A percentile compares a stretch with the other conserved stretches of the same genome.
Evolutionary conservation across 2,329 filamentous ascomycete species (phyloP).

Genomic region (Penicillium hesseltinei): DNA sequence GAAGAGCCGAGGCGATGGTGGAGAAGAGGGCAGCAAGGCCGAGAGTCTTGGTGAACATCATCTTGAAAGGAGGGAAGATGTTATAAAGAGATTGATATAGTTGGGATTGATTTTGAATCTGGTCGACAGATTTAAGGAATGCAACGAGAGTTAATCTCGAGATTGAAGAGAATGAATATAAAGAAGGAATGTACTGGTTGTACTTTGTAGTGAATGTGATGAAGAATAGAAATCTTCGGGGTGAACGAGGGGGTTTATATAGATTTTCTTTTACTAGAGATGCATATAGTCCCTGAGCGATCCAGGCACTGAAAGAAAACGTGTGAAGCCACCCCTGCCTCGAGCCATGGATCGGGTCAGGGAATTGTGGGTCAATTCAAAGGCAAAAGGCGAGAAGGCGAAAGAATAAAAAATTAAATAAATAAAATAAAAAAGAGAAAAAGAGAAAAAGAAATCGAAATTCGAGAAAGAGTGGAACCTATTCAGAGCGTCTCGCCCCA

Average conservation of each 20-base stretch:
- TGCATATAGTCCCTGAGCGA: background rate
- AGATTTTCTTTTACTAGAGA: conserved; percentile 9
- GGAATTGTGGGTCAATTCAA: conserved; percentile 17
- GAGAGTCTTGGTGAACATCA: conserved; percentile 41
- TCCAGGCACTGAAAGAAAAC: background rate
- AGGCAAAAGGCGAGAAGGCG: conserved; percentile 15
- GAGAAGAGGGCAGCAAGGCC: conserved; percentile 33
- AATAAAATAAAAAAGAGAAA: background rate
- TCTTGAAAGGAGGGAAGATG: conserved; percentile 20
- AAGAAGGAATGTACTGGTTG: conserved; percentile 19
- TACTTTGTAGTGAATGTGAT: conserved; percentile 18
- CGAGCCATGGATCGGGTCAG: conserved; percentile 18
- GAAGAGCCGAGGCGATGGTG: conserved; percentile 32
- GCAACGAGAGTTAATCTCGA: conserved; percentile 27
- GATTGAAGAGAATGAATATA: conserved; percentile 20
- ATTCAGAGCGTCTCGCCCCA: conserved; percentile 11
- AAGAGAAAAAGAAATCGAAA: background rate
- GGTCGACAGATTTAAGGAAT: conserved; percentile 26
- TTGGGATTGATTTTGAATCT: conserved; percentile 12
- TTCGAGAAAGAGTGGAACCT: conserved; percentile 1
- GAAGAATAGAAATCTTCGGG: conserved; percentile 7
- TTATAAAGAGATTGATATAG: conserved; percentile 10
- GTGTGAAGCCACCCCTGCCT: conserved; percentile 3
- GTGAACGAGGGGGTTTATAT: conserved; percentile 21
- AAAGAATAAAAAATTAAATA: conserved; percentile 4